Base-by-base conservation (phyloP, 139 green algal species). In the Chlamydomonas sp. region DNA sequence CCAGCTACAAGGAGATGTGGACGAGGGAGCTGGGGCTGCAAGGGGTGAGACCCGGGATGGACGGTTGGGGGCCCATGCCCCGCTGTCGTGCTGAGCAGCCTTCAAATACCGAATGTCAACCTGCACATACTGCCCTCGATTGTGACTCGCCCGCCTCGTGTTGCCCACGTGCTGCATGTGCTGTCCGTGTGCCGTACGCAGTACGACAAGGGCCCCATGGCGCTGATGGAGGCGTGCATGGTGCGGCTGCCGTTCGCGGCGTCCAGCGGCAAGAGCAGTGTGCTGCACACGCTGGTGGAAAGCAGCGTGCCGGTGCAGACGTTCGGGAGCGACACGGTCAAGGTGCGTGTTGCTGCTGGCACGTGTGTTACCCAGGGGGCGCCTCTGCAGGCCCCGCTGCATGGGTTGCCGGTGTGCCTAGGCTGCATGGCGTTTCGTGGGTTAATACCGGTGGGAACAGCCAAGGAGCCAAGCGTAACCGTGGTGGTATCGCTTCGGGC, bases 181-280 rank as follows among this genome's bases (percentile, higher is more conserved):
- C 31, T 49, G 31, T 49, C 31, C 31, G 31, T 49, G 31, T 49
- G 31, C 31, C 31, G 31, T 49, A 49, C 31, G 31, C 31, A 82
- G 83, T 57, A 12, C 3, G 71, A 78, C 78, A 82, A 80, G 63
- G 79, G 73, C 69, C 83, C 88, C 57, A 92, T 90, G 90, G 84
- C 90, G 66, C 86, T 91, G 71, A 91, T 93, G 90, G 81, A 93
- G 87, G 90, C 90, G 3, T 87, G 67, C 77, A 93, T 93, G 90
- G 87, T 93, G 83, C 90, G 64, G 61, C 86, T 93, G 66, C 90
- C 90, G 15, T 93, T 90, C 77, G 78, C 86, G 1, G 83, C 83
- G 6, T 18, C 59, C n/a, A 64, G 78, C 49, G 90, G 90, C 49
- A 81, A 85, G 69, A 76, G 66, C 17, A 84, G 71, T 4, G 62